A percentile compares a stretch with the other conserved stretches of the same genome.
Evolutionary conservation across 768 basidiomycete genomes (phyloP).

Genomic region (Jaapia argillacea): DNA sequence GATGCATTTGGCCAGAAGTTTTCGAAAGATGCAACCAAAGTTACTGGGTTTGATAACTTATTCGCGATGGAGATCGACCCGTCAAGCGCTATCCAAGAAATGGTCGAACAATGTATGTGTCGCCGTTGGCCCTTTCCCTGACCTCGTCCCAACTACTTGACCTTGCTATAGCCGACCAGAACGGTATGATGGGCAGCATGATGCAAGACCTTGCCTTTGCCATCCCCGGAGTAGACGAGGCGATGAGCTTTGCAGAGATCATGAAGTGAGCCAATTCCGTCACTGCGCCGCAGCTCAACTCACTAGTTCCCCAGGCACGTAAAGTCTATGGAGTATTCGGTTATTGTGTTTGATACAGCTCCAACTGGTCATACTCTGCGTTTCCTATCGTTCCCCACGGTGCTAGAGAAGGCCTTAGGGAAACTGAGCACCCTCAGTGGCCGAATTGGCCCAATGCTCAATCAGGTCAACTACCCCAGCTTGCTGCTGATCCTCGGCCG

Average conservation of each 20-base stretch:
- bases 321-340: conserved; percentile 99
- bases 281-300: conserved; percentile 1
- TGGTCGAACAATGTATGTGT: conserved; percentile 88
- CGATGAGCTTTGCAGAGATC: conserved; percentile 99
- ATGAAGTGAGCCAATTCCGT: conserved; percentile 70
- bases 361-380: conserved; percentile 98
- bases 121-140: too few species aligned
- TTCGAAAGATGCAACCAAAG: conserved; percentile 96
- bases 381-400: conserved; percentile 97
- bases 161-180: conserved; percentile 57
- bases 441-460: conserved; percentile 94
- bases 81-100: conserved; percentile 94
- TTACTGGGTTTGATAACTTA: conserved; percentile 95
- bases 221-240: conserved; percentile 98
- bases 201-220: conserved; percentile 99
- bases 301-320: conserved; percentile 72
- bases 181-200: conserved; percentile 97
- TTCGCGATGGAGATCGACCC: conserved; percentile 99
- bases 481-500: background rate
- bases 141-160: background rate
- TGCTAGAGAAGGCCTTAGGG: conserved; percentile 93
- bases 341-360: conserved; percentile 98
- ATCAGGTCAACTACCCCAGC: conserved; percentile 46
- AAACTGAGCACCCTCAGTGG: conserved; percentile 92
- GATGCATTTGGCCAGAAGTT: conserved; percentile 99